Percentiles rank a stretch among this genome's conserved stretches.
Conservation (phyloP, 2,329 filamentous ascomycete genomes). For the Magnaporthales sp. region DNA sequence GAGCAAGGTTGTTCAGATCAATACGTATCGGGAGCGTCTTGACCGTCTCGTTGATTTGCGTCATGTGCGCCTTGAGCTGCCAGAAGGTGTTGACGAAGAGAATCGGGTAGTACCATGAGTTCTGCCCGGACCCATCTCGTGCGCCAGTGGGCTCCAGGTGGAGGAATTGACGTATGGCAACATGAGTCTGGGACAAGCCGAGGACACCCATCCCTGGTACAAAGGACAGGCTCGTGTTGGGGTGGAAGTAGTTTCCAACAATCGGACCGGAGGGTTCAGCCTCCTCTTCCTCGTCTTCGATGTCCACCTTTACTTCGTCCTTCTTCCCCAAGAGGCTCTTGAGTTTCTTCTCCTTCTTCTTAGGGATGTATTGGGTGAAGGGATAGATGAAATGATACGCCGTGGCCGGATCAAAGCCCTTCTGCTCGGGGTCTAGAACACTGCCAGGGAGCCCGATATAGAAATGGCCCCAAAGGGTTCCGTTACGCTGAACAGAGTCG, state of each 20-base stretch:
- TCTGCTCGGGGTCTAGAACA: slow-evolving; percentile 62
- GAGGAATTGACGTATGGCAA: slow-evolving; percentile 68
- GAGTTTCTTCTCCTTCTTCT: slow-evolving; percentile 84
- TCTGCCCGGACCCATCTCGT: slow-evolving; percentile 74
- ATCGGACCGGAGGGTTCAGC: slow-evolving; percentile 54
- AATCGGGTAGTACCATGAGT: slow-evolving; percentile 89
- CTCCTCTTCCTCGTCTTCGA: slow-evolving; percentile 41
- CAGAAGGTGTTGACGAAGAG: slow-evolving; percentile 95
- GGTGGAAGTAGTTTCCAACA: slow-evolving; percentile 84
- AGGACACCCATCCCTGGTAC: slow-evolving; percentile 71
- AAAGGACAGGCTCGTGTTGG: slow-evolving; percentile 84
- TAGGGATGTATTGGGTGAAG: slow-evolving; percentile 80
- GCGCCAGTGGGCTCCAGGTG: slow-evolving; percentile 72
- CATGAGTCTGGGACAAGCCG: slow-evolving; percentile 57
- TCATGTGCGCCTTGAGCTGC: slow-evolving; percentile 91
- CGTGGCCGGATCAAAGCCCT: slow-evolving; percentile 62
- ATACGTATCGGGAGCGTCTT: slow-evolving; percentile 74
- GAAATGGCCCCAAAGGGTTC: slow-evolving; percentile 91
- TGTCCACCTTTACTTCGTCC: slow-evolving; percentile 32
- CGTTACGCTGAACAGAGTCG: slow-evolving; percentile 75
- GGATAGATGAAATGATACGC: slow-evolving; percentile 81
- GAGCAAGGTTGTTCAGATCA: slow-evolving; percentile 68
- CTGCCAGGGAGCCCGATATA: slow-evolving; percentile 73
- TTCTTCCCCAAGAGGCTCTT: slow-evolving; percentile 69
- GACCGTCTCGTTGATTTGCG: slow-evolving; percentile 81